Evolutionary conservation across 495 filamentous ascomycete species (phyloP).

Genomic region (Hypoxylon fragiforme): DNA sequence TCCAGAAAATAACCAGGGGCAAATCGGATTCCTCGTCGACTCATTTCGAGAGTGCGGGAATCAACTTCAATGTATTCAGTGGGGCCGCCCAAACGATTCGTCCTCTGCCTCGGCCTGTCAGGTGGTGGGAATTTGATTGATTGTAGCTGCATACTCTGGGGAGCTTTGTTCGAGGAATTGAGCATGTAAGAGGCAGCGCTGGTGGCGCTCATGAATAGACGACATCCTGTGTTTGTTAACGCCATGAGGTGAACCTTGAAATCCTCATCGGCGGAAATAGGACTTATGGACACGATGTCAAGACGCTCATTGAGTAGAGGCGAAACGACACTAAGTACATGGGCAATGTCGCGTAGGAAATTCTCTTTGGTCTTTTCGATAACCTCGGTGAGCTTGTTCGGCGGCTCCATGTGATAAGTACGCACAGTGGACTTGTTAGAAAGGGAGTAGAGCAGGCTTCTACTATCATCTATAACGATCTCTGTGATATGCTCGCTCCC

Average conservation of each 20-base stretch:
- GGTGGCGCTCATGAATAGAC: slow-evolving; percentile 89
- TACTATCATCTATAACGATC: slow-evolving; percentile 84
- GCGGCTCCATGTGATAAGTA: slow-evolving; percentile 73
- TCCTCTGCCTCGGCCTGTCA: slow-evolving; percentile 31
- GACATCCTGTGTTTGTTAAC: slow-evolving; percentile 85
- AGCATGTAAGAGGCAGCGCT: slow-evolving; percentile 71
- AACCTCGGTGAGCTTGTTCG: slow-evolving; percentile 54
- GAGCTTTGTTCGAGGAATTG: slow-evolving; percentile 62
- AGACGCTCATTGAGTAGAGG: slow-evolving; percentile 68
- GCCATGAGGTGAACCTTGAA: slow-evolving; percentile 86
- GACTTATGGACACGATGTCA: slow-evolving; percentile 78
- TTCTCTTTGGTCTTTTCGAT: slow-evolving; percentile 59
- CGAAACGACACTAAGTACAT: slow-evolving; percentile 68
- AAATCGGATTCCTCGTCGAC: slow-evolving; percentile 65
- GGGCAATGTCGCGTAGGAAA: slow-evolving; percentile 66
- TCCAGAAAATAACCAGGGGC: slow-evolving; percentile 91
- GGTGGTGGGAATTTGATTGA: slow-evolving; percentile 89
- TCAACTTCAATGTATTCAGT: slow-evolving; percentile 46
- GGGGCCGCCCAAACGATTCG: slow-evolving; percentile 29
- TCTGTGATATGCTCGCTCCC: slow-evolving; percentile 65
- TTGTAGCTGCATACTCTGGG: slow-evolving; percentile 95
- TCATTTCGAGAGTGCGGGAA: slow-evolving; percentile 54
- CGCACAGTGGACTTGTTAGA: slow-evolving; percentile 83
- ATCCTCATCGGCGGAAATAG: slow-evolving; percentile 79
- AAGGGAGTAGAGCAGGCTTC: slow-evolving; percentile 86